Conservation (phyloP, 768 basidiomycete genomes). For the Tylopilus sp. region DNA sequence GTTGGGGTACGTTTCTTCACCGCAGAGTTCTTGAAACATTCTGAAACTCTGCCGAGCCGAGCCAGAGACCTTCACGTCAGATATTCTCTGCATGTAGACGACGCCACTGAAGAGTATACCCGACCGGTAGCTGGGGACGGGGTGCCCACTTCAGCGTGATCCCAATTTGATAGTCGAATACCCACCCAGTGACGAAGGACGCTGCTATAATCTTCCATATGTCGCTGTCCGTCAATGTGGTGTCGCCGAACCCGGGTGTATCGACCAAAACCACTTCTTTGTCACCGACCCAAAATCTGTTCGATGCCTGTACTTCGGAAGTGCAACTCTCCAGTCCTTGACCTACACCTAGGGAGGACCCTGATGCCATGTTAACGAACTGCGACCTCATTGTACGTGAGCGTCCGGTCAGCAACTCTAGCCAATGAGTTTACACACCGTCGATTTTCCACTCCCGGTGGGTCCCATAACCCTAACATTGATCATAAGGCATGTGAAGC, state of each 20-base stretch:
- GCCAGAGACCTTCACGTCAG: slow-evolving; percentile 45
- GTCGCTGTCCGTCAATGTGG: slow-evolving; percentile 43
- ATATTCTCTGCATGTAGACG: slow-evolving; percentile 52
- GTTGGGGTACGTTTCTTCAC: slow-evolving; percentile 41
- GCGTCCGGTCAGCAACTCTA: background rate
- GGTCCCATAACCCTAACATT: slow-evolving; percentile 25
- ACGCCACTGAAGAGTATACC: slow-evolving; percentile 40
- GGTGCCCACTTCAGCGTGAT: background rate
- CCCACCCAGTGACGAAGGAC: slow-evolving; percentile 29
- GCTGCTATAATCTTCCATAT: slow-evolving; percentile 48
- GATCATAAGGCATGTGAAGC: slow-evolving; percentile 4
- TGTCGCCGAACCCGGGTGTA: slow-evolving; percentile 62
- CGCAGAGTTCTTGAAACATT: slow-evolving; percentile 52
- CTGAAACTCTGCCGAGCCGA: slow-evolving; percentile 44
- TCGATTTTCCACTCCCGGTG: slow-evolving; percentile 32
- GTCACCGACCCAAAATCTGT: slow-evolving; percentile 25
- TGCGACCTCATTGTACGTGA: slow-evolving; percentile 8
- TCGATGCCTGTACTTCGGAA: slow-evolving; percentile 28
- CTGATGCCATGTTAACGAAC: slow-evolving; percentile 35
- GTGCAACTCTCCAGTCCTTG: slow-evolving; percentile 35
- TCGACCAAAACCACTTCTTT: slow-evolving; percentile 48
- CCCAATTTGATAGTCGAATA: background rate
- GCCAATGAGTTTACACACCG: slow-evolving; percentile 17
- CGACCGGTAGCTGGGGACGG: slow-evolving; percentile 17
- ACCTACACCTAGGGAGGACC: slow-evolving; percentile 29